Percentiles rank a stretch among this genome's conserved stretches.
Conservation (phyloP, 208 protist species). For the Angomonas deanei region DNA sequence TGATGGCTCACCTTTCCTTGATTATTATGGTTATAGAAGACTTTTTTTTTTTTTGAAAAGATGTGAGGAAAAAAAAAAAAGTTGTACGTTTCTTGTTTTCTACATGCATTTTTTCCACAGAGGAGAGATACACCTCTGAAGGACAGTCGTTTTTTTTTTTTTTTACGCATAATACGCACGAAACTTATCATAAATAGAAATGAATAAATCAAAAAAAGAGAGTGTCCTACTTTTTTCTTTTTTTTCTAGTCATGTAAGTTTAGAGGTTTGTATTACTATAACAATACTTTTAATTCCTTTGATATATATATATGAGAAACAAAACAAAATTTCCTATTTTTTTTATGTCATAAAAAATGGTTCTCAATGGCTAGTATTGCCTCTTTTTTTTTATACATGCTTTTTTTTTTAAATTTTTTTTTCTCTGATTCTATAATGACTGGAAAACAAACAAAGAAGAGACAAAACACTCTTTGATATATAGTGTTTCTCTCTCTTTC, state of each 20-base stretch:
- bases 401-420: slow-evolving; percentile 9
- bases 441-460: neutral
- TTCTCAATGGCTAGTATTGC: slow-evolving; percentile 15
- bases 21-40: neutral
- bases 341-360: slow-evolving; percentile 5
- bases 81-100: too few species aligned
- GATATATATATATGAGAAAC: neutral
- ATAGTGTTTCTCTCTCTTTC: too few species aligned
- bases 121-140: too few species aligned
- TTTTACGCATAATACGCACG: neutral
- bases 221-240: neutral
- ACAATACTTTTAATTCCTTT: neutral
- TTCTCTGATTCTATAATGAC: slow-evolving; percentile 1
- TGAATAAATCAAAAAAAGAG: slow-evolving; percentile 9
- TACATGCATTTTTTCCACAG: too few species aligned
- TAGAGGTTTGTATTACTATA: slow-evolving; percentile 1
- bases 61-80: neutral
- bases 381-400: neutral
- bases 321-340: too few species aligned
- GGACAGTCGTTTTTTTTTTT: neutral
- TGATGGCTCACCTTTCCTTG: neutral
- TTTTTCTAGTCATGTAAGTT: neutral
- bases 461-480: too few species aligned
- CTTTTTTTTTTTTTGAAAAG: neutral
- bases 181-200: slow-evolving; percentile 8